Conservation (phyloP, 2,329 filamentous ascomycete genomes). For the Albophoma yamanashiensis region DNA sequence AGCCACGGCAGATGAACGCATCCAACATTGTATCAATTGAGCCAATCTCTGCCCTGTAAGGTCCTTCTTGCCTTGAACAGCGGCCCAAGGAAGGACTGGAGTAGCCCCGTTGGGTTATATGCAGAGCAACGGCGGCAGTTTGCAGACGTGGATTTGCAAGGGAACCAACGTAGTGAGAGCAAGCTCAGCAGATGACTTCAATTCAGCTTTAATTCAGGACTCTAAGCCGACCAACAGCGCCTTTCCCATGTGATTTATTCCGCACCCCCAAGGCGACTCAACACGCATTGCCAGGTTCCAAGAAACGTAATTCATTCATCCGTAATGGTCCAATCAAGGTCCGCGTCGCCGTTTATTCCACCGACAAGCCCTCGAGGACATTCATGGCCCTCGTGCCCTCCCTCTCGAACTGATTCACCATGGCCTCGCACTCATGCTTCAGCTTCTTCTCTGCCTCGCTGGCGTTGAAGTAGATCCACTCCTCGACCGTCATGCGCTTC, state of each 20-base stretch:
- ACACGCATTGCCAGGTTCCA: neutral
- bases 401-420: constrained; percentile 74
- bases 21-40: neutral
- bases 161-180: neutral
- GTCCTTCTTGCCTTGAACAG: neutral
- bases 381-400: constrained; percentile 72
- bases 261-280: neutral
- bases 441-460: constrained; percentile 69
- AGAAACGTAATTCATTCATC: neutral
- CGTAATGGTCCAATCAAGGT: neutral
- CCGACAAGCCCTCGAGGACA: constrained; percentile 61
- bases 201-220: neutral
- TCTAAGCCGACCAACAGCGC: neutral
- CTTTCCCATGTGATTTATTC: neutral
- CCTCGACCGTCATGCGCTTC: constrained; percentile 83
- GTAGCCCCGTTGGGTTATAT: no score
- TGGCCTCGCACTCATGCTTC: constrained; percentile 68
- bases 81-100: no score
- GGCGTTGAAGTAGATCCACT: constrained; percentile 83
- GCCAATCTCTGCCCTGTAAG: neutral
- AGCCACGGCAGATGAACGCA: neutral
- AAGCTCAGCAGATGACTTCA: neutral
- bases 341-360: constrained; percentile 25
- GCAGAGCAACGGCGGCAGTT: neutral
- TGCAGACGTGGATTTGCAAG: neutral